phyloP scores from a whole-genome alignment of 352 stramenopile species.

The Pythium periplocum region DNA sequence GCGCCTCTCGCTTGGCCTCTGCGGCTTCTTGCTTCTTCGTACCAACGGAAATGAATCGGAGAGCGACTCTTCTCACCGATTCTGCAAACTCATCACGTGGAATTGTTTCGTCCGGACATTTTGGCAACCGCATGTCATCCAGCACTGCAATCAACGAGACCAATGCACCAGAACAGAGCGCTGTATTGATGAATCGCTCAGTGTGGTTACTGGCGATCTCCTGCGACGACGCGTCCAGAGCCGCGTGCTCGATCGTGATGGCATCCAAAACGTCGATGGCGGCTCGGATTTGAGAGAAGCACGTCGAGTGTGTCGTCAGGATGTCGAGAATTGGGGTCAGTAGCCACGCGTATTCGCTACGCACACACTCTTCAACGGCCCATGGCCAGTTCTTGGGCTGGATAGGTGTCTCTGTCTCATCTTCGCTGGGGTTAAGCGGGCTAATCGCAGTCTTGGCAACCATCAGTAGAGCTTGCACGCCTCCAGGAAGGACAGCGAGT shows the following conservation, averaged over 20 bases:
- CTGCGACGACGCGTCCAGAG: conserved; percentile 9
- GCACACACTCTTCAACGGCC: conserved; percentile 8
- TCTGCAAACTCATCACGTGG: conserved; percentile 11
- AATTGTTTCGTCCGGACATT: conserved; percentile 13
- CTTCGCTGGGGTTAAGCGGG: no score
- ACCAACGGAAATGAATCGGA: conserved; percentile 26
- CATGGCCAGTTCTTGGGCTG: no score
- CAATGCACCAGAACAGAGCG: conserved; percentile 25
- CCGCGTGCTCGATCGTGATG: conserved; percentile 22
- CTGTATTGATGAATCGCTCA: conserved; percentile 39
- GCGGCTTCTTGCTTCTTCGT: conserved; percentile 7
- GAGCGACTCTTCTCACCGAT: conserved; percentile 21
- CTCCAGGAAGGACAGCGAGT: conserved; percentile 12
- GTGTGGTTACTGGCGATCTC: conserved; percentile 15
- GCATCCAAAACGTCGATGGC: conserved; percentile 23
- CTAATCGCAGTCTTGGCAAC: background rate
- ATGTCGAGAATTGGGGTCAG: conserved; percentile 33
- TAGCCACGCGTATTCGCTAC: conserved; percentile 22
- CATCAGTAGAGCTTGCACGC: conserved; percentile 10
- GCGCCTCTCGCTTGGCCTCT: conserved; percentile 6
- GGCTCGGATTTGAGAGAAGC: conserved; percentile 43
- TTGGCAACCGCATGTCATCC: conserved; percentile 25
- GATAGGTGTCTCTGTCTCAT: no score
- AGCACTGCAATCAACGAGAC: conserved; percentile 39
- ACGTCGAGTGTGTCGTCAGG: conserved; percentile 27